Evolutionary conservation across 345 rosid genomes (phyloP).

Genomic region (Brassica rapa): DNA sequence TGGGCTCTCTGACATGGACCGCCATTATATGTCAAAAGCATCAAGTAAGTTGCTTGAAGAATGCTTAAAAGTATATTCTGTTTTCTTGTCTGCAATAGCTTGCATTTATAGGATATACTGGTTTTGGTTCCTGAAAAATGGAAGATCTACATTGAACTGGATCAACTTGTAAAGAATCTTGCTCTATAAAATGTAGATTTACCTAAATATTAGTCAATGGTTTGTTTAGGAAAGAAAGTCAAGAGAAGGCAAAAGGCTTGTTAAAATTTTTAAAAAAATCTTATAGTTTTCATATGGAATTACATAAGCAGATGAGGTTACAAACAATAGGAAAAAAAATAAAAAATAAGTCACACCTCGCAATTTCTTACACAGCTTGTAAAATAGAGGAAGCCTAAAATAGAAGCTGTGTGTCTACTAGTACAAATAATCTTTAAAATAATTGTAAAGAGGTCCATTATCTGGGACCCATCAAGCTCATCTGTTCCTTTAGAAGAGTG

Average conservation of each 20-base stretch:
- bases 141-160: constrained; percentile 2
- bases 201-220: background rate
- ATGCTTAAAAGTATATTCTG: constrained; percentile 1
- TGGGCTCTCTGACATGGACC: too few relatives aligned
- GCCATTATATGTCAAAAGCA: too few relatives aligned
- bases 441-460: constrained; percentile 26
- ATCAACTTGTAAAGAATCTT: constrained; percentile 20
- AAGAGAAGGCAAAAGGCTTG: constrained; percentile 7
- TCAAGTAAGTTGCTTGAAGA: constrained; percentile 22
- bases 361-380: constrained; percentile 36
- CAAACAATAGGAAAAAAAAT: background rate
- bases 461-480: constrained; percentile 34
- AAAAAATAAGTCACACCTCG: constrained; percentile 30
- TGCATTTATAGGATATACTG: constrained; percentile 11
- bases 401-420: constrained; percentile 22
- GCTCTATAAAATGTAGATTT: constrained; percentile 8
- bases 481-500: background rate
- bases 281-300: constrained; percentile 1
- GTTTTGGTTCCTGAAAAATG: constrained; percentile 23
- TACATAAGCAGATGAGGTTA: background rate
- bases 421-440: background rate
- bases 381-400: constrained; percentile 12
- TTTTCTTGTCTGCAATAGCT: constrained; percentile 11
- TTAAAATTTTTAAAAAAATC: background rate
- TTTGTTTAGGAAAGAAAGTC: constrained; percentile 11